Percentiles rank a stretch among this genome's conserved stretches.
Evolutionary conservation across 73 alveolate species (phyloP).

Genomic region (Effrenium voratum): DNA sequence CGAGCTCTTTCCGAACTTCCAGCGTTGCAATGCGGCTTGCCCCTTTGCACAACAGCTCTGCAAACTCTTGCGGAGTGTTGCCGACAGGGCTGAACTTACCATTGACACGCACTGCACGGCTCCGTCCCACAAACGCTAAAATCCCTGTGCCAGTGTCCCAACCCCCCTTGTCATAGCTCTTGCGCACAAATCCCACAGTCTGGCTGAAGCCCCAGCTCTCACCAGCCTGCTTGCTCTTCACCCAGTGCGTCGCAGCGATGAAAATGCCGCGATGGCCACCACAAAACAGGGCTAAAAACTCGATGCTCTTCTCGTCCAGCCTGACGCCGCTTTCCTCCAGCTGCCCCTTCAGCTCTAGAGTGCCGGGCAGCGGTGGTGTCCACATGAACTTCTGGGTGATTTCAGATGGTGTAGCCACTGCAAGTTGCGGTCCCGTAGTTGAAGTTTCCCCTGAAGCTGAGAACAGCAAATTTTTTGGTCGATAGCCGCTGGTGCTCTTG

Average conservation of each 20-base stretch:
- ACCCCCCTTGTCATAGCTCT: neutral
- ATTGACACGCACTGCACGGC: neutral
- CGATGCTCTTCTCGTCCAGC: conserved; percentile 30
- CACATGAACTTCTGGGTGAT: conserved; percentile 24
- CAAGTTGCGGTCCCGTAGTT: neutral
- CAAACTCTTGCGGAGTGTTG: neutral
- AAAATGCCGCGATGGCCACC: neutral
- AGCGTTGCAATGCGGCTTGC: neutral
- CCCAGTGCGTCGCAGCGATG: conserved; percentile 23
- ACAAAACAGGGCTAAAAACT: neutral
- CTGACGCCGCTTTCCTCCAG: neutral
- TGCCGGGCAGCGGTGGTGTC: neutral
- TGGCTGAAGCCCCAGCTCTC: neutral
- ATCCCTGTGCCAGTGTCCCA: neutral
- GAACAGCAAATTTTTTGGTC: neutral
- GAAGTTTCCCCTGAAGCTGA: neutral
- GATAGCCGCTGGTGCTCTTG: neutral
- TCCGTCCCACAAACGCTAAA: neutral
- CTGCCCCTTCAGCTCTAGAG: neutral
- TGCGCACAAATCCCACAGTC: neutral
- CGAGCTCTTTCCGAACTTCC: neutral
- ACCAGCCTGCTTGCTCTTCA: neutral
- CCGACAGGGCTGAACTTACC: neutral
- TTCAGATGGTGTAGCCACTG: neutral
- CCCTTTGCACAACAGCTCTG: neutral